Evolutionary conservation across 2,329 filamentous ascomycete species (phyloP), one percentile per base, ranked within the genome.

Genomic region (Harringtonia lauricola): DNA sequence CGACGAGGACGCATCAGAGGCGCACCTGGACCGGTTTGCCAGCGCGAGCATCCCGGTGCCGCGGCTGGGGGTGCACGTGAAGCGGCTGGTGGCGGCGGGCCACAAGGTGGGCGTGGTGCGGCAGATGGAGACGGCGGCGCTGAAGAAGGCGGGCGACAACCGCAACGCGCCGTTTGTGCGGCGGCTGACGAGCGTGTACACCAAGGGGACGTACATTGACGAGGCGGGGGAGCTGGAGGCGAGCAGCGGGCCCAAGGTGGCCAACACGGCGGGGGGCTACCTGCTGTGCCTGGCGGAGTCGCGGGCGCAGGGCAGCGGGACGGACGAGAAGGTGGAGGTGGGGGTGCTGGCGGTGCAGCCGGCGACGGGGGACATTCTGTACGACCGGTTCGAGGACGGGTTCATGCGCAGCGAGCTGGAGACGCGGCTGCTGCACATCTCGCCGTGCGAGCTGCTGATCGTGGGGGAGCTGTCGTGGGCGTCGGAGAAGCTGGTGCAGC

Each of bases 321-420:
- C 86, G 0, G 90, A 96, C 57, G 92, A 98, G 59, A 94, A 86
- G 56, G 90, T 96, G 1, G 79, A 92, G 44, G 81, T 96, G 21
- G 92, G 92, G 2, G 78, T 98, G 46, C 72, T 98, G 19, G 92
- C 92, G 22, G 92, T 98, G 5, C 92, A 98, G 55, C 92, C 92
- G 9, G 85, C 87, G 1, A 98, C 92, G 0, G 92, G 92, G 44
- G 90, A 96, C 59, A 87, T 98, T 54, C 83, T 96, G 44, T 94
- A 95, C 55, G 92, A 98, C 57, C 81, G 83, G 47, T 98, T 98
- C 54, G 87, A 96, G 54, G 92, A 98, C 56, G 88, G 90, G 2
- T 96, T 96, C 64, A 95, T 98, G 90, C 75, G 92, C 39, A 88
- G 83, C 55, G 92, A 98, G 59, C 84, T 98, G 29, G 92, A 98